Evolutionary conservation across 495 filamentous ascomycete species (phyloP), one percentile per base, ranked within the genome.

Genomic region (Hypoxylon subgilvum): DNA sequence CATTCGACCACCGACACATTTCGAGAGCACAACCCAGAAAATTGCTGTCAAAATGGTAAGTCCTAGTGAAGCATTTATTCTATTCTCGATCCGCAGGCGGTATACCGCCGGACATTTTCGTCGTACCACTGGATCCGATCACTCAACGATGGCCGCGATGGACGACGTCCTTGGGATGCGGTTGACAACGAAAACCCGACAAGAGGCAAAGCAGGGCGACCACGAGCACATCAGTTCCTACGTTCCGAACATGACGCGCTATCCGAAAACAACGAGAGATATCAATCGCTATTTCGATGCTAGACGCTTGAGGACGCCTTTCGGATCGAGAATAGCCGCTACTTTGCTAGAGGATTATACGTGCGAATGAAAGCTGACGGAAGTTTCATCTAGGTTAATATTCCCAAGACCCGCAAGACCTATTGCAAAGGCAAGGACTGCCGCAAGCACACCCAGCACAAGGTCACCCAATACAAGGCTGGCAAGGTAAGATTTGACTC

Each of bases 351-450:
- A 30, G 17, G 23, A 43, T 53, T 31, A 14, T 19, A 52, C 44
- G 3, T 18, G 23, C 40, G 19, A 18, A 36, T 35, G 41, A 49
- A n/a, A n/a, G 41, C 57, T 65, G 66, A 92, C 88, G 88, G 76
- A 92, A 90, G 85, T 82, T 27, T 54, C 31, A 50, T 64, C 44
- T 64, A 64, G 61, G 61, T 64, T 54, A 64, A 64, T 49, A 64
- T 93, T 72, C 90, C 91, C 57, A 94, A 95, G 79, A 93, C 91
- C 72, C 86, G 90, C 69, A 86, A 88, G 61, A 64, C 61, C 61
- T 64, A 89, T 84, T 97, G 93, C 91, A 94, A 94, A 83, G 87
- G 86, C 83, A 91, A 86, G 79, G 83, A 88, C 64, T 96, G 92
- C 89, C 84, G 88, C 79, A 96, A 96, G 84, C 92, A 96, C 86